phyloP scores from a whole-genome alignment of 2,329 filamentous ascomycete genomes.

The Furcasterigmium sp. region DNA sequence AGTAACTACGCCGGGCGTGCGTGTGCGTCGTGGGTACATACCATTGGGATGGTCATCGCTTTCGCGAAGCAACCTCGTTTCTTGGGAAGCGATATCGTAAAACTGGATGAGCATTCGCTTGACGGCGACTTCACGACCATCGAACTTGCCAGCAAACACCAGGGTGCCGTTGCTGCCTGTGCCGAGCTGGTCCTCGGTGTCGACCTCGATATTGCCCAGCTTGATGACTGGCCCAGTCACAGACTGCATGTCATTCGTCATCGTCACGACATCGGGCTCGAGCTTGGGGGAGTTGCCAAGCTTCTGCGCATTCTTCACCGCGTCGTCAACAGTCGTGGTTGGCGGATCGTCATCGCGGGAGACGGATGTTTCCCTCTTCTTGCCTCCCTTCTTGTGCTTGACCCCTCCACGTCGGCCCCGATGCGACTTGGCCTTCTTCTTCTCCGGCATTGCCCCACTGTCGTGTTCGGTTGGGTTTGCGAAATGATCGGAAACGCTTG shows the following conservation, averaged over 20 bases:
- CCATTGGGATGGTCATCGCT: constrained; percentile 92
- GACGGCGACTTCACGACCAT: constrained; percentile 87
- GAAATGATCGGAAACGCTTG: not conserved
- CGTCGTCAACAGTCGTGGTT: constrained; percentile 53
- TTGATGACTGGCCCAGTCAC: constrained; percentile 54
- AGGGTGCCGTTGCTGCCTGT: constrained; percentile 95
- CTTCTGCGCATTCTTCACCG: constrained; percentile 53
- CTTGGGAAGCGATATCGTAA: constrained; percentile 90
- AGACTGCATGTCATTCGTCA: constrained; percentile 52
- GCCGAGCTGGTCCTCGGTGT: constrained; percentile 58
- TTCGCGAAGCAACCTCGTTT: constrained; percentile 83
- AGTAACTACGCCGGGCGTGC: no score
- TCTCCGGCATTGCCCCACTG: constrained; percentile 41
- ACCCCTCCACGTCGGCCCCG: constrained; percentile 68
- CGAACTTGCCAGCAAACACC: constrained; percentile 91
- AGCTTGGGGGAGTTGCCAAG: constrained; percentile 47
- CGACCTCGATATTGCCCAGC: constrained; percentile 60
- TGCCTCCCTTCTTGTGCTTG: constrained; percentile 57
- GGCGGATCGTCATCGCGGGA: constrained; percentile 41
- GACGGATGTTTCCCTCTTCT: constrained; percentile 45
- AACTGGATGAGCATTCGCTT: constrained; percentile 97
- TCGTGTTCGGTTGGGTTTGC: constrained; percentile 13
- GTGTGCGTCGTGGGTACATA: no score
- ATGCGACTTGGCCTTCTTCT: constrained; percentile 66
- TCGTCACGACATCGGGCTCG: constrained; percentile 57